Percentiles rank a stretch among this genome's conserved stretches.
Evolutionary conservation across 2,329 filamentous ascomycete genomes (phyloP).

Genomic region (Fusarium sp.): DNA sequence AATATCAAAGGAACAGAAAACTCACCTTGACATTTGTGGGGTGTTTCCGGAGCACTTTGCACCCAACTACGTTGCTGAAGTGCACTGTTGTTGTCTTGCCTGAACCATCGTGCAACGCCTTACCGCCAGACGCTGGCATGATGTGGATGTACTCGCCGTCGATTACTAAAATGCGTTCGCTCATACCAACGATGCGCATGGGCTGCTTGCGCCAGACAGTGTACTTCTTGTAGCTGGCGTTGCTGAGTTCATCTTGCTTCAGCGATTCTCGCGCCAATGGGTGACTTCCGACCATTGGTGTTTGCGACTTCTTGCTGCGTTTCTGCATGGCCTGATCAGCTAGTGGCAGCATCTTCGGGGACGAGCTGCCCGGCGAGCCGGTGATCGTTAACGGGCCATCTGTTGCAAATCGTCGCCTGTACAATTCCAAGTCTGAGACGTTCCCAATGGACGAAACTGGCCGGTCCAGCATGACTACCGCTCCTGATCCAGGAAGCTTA

Average conservation of each 20-base stretch:
- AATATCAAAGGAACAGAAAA: conserved; percentile 5
- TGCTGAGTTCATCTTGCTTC: conserved; percentile 69
- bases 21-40: conserved; percentile 82
- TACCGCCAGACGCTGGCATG: conserved; percentile 76
- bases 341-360: conserved; percentile 72
- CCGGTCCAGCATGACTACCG: conserved; percentile 80
- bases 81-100: conserved; percentile 84
- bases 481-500: conserved; percentile 79
- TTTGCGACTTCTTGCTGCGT: conserved; percentile 63
- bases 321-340: conserved; percentile 59
- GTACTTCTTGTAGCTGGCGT: conserved; percentile 78
- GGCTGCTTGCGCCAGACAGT: conserved; percentile 85
- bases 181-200: conserved; percentile 81
- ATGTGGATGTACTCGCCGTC: conserved; percentile 91
- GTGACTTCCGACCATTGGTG: conserved; percentile 68
- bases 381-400: conserved; percentile 77
- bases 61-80: conserved; percentile 84
- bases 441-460: conserved; percentile 83
- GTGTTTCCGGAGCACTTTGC: conserved; percentile 83
- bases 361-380: conserved; percentile 75
- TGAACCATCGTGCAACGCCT: conserved; percentile 70
- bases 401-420: conserved; percentile 79
- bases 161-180: conserved; percentile 81
- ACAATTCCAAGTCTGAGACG: conserved; percentile 79
- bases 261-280: conserved; percentile 74